Evolutionary conservation across 129 eudicot genomes (phyloP).

Genomic region (Flaveria sonorensis): DNA sequence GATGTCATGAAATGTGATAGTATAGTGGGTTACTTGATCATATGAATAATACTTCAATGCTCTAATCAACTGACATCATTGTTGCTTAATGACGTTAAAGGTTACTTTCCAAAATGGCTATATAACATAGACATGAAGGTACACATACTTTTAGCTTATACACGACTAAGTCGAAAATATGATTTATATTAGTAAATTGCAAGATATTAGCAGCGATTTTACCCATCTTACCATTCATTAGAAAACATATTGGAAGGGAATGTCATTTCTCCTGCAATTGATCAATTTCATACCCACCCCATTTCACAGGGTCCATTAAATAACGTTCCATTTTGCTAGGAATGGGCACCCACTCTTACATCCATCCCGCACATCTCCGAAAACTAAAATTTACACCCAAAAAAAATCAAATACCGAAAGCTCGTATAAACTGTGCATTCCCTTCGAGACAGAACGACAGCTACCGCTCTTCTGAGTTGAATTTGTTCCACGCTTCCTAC

Average conservation of each 20-base stretch:
- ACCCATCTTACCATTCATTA: neutral
- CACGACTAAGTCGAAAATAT: too few relatives aligned
- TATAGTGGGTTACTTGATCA: too few relatives aligned
- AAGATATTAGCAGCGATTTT: neutral
- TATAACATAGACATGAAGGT: too few relatives aligned
- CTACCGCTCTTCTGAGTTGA: constrained; percentile 91
- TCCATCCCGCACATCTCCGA: constrained; percentile 16
- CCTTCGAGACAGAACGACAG: neutral
- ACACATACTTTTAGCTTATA: too few relatives aligned
- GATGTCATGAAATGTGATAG: too few relatives aligned
- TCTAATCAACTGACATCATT: too few relatives aligned
- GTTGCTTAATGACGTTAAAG: too few relatives aligned
- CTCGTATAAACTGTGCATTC: constrained; percentile 11
- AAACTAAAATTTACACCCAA: constrained; percentile 26
- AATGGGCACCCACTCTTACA: constrained; percentile 20
- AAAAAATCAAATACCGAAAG: neutral
- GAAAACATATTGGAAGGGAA: neutral
- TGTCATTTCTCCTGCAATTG: neutral
- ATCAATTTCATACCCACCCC: constrained; percentile 17
- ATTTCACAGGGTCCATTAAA: neutral
- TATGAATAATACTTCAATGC: too few relatives aligned
- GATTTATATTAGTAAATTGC: neutral
- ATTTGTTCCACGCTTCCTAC: constrained; percentile 97
- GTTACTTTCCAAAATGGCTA: too few relatives aligned
- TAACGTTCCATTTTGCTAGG: constrained; percentile 15